Conservation (phyloP, 345 rosid genomes). For the Linum lewisii region DNA sequence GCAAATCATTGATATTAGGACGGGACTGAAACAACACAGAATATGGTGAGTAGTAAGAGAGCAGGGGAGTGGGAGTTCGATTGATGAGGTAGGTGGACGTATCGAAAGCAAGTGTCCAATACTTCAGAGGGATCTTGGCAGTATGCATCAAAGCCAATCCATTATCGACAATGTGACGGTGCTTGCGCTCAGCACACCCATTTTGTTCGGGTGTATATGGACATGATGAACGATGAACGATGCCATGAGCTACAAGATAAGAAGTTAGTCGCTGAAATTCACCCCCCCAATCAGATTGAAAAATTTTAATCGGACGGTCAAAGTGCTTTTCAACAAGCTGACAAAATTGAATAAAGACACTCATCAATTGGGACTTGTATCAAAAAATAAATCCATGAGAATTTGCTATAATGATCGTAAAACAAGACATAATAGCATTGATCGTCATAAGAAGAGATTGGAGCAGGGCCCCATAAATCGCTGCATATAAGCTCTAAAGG, state of each 20-base stretch:
- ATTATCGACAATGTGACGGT: neutral
- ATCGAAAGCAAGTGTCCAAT: neutral
- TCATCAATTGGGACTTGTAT: neutral
- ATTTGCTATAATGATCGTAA: neutral
- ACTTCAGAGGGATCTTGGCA: neutral
- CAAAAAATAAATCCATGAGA: no score
- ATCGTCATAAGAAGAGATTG: neutral
- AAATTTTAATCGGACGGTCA: no score
- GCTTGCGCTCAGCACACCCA: no score
- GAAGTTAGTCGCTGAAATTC: no score
- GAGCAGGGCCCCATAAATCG: slow-evolving; percentile 5
- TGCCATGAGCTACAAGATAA: no score
- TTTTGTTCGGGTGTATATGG: no score
- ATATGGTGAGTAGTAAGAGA: neutral
- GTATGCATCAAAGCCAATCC: no score
- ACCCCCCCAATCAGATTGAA: no score
- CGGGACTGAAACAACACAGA: neutral
- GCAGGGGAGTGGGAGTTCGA: neutral
- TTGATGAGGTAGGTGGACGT: slow-evolving; percentile 1
- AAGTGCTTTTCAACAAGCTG: no score
- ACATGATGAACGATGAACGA: no score
- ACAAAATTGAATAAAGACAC: no score
- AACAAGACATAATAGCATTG: neutral
- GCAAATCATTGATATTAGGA: neutral
- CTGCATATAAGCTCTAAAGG: neutral